These are phyloP conservation scores for Pseudotsuga menziesii DNA, from an alignment of 75 land plant species.

Conservation along the genomic window DNA sequence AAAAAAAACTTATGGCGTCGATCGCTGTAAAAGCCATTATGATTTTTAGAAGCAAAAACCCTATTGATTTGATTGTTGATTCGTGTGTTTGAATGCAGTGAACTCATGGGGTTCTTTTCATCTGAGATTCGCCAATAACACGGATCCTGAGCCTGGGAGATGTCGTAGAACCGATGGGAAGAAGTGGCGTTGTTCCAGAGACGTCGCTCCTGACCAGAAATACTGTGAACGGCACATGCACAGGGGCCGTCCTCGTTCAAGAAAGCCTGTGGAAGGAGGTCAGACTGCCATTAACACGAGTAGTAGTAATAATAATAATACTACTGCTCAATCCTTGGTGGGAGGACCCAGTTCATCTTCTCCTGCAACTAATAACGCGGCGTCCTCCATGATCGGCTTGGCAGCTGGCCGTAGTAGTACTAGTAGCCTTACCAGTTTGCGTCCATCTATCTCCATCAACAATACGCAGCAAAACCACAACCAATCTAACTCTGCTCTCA, in stretches of 20 bases:
- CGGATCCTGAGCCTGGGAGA: slow-evolving; percentile 79
- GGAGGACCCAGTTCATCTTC: slow-evolving; percentile 1
- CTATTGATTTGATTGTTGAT: too few relatives aligned
- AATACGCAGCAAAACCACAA: neutral
- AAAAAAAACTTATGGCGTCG: too few relatives aligned
- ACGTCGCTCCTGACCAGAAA: slow-evolving; percentile 77
- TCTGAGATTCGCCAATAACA: slow-evolving; percentile 31
- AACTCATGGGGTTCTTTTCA: slow-evolving; percentile 29
- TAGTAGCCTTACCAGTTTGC: neutral
- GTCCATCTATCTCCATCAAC: slow-evolving; percentile 4
- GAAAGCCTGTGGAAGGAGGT: slow-evolving; percentile 57
- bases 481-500: neutral
- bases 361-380: neutral
- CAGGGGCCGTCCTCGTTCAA: slow-evolving; percentile 71
- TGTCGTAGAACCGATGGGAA: slow-evolving; percentile 83
- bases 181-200: slow-evolving; percentile 81
- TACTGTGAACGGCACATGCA: slow-evolving; percentile 85
- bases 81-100: slow-evolving; percentile 17
- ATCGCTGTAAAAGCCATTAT: too few relatives aligned
- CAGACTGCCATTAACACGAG: slow-evolving; percentile 2
- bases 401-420: slow-evolving; percentile 1
- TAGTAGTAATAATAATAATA: neutral
- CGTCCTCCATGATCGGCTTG: slow-evolving; percentile 6
- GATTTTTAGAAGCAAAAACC: too few relatives aligned
- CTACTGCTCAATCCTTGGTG: neutral